Evolutionary conservation across 306 rosid species (phyloP).

Genomic region (Hylodesmum podocarpum): DNA sequence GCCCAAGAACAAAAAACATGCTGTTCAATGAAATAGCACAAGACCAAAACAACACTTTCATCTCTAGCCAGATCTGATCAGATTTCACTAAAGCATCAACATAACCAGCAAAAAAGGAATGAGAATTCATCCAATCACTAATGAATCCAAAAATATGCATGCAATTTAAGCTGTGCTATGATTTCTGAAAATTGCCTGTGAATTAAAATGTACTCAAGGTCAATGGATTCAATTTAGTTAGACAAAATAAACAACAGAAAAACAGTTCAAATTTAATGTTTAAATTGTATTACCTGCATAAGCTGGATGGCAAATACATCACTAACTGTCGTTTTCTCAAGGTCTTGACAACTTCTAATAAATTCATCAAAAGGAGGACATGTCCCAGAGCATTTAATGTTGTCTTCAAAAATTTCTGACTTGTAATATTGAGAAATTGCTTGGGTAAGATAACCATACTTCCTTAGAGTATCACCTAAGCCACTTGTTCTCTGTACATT

Average conservation of each 20-base stretch:
- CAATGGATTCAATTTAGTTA: not conserved
- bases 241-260: conserved; percentile 17
- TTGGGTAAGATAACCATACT: conserved; percentile 83
- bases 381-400: conserved; percentile 31
- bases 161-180: not conserved
- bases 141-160: not conserved
- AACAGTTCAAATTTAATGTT: not conserved
- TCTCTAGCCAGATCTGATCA: not conserved
- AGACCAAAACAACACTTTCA: not conserved
- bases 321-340: conserved; percentile 80
- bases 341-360: conserved; percentile 70
- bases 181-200: not conserved
- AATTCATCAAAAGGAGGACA: conserved; percentile 72
- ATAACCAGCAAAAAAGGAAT: not conserved
- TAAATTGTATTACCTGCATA: conserved; percentile 71
- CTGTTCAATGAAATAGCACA: not conserved
- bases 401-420: conserved; percentile 48
- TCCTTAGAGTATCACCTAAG: conserved; percentile 82
- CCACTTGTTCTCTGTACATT: conserved; percentile 90
- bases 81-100: not conserved
- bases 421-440: conserved; percentile 77
- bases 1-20: not conserved
- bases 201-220: not conserved
- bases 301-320: conserved; percentile 94
- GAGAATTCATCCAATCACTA: not conserved